Conservation (phyloP, 169 alveolate genomes). For the Perkinsus olseni region DNA sequence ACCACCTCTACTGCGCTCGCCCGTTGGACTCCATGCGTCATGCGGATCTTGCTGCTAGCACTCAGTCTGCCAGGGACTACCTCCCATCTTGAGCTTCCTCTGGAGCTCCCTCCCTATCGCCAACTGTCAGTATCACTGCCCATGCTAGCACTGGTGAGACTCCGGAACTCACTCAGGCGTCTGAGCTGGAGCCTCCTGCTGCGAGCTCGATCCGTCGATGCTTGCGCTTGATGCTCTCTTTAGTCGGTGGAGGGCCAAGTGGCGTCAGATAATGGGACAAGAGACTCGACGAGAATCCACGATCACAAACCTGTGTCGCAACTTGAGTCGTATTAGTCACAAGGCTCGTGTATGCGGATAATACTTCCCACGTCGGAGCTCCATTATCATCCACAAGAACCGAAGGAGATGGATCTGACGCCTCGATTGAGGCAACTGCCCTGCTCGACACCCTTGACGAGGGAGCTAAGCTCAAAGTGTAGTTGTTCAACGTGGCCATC, state of each 20-base stretch:
- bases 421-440: too few relatives aligned
- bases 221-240: background rate
- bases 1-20: constrained; percentile 3
- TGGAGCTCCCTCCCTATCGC: background rate
- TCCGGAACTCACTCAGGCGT: background rate
- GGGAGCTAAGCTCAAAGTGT: too few relatives aligned
- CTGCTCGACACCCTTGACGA: too few relatives aligned
- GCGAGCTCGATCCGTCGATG: background rate
- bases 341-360: too few relatives aligned
- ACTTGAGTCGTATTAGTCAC: background rate
- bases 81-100: background rate
- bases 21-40: background rate
- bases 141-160: background rate
- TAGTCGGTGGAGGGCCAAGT: background rate
- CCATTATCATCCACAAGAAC: too few relatives aligned
- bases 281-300: background rate
- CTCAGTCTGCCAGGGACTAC: background rate
- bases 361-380: too few relatives aligned
- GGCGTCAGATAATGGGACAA: background rate
- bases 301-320: background rate
- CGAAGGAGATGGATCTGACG: too few relatives aligned
- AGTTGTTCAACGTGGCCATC: too few relatives aligned
- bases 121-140: background rate
- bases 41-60: too few relatives aligned
- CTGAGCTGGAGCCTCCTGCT: background rate